phyloP scores from a whole-genome alignment of 2,329 filamentous ascomycete species.

The Arthroderma sp. region DNA sequence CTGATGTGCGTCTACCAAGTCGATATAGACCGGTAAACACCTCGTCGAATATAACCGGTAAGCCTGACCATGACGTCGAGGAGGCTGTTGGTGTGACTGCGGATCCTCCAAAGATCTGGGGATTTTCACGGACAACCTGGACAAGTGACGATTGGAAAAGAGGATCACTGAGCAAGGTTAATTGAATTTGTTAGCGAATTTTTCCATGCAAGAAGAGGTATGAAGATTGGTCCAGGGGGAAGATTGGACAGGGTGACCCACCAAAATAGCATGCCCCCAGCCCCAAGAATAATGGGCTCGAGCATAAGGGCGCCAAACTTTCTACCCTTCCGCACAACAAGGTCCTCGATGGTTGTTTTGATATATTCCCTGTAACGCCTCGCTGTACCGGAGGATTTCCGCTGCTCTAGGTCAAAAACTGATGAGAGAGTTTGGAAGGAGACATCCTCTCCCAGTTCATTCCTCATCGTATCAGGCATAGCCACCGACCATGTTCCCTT shows the following conservation, averaged over 20 bases:
- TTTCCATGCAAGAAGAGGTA: background rate
- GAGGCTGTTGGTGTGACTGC: slow-evolving; percentile 11
- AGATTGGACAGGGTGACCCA: slow-evolving; percentile 29
- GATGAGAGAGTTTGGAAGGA: slow-evolving; percentile 38
- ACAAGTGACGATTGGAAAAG: slow-evolving; percentile 65
- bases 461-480: slow-evolving; percentile 37
- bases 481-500: slow-evolving; percentile 54
- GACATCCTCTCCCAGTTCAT: slow-evolving; percentile 32
- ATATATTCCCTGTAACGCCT: slow-evolving; percentile 50
- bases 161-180: slow-evolving; percentile 47
- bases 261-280: slow-evolving; percentile 72
- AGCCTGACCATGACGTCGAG: slow-evolving; percentile 48
- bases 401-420: slow-evolving; percentile 46
- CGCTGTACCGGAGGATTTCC: slow-evolving; percentile 35
- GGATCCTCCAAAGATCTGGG: slow-evolving; percentile 38
- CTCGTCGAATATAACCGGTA: slow-evolving; percentile 73
- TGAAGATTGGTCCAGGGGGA: background rate
- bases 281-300: slow-evolving; percentile 68
- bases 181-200: slow-evolving; percentile 6
- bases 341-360: slow-evolving; percentile 35
- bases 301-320: slow-evolving; percentile 67
- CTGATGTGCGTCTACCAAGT: slow-evolving; percentile 57
- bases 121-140: slow-evolving; percentile 48
- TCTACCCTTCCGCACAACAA: slow-evolving; percentile 43
- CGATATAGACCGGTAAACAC: slow-evolving; percentile 80